phyloP scores from a whole-genome alignment of 1,284 basidiomycete species.

The Cystobasidium slooffiae region DNA sequence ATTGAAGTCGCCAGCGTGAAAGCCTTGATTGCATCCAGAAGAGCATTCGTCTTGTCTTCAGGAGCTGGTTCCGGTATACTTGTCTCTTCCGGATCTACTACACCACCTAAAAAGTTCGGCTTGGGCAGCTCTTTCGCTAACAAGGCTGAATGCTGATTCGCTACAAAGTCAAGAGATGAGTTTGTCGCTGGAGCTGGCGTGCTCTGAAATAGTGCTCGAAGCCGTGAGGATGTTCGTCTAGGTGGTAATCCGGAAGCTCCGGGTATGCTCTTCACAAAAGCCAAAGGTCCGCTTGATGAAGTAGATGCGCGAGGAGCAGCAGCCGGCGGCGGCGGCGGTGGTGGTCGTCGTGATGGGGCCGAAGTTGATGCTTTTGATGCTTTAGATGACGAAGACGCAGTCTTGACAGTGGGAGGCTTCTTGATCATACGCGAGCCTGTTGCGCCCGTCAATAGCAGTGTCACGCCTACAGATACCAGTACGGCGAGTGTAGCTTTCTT shows the following conservation, averaged over 20 bases:
- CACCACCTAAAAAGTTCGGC: background rate
- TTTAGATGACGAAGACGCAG: background rate
- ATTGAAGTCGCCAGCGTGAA: conserved; percentile 32
- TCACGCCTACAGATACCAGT: conserved; percentile 49
- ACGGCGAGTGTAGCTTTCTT: conserved; percentile 50
- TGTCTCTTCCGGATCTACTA: conserved; percentile 17
- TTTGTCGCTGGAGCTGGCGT: background rate
- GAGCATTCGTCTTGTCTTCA: conserved; percentile 12
- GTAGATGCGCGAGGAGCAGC: background rate
- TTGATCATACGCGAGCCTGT: conserved; percentile 48
- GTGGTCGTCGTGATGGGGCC: background rate
- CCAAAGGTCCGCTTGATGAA: background rate
- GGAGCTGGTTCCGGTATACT: background rate
- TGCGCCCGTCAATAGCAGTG: conserved; percentile 51
- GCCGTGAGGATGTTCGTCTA: conserved; percentile 20
- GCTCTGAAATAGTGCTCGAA: conserved; percentile 25
- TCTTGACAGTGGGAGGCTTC: conserved; percentile 13
- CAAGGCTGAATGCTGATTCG: conserved; percentile 28
- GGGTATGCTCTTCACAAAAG: conserved; percentile 15
- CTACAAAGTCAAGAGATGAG: conserved; percentile 22
- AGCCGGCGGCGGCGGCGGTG: background rate
- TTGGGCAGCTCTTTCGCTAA: conserved; percentile 3
- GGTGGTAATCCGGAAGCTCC: conserved; percentile 1
- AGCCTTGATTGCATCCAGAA: conserved; percentile 35
- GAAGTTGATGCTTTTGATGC: conserved; percentile 4